phyloP scores from a whole-genome alignment of 2,329 filamentous ascomycete species.

The Chaetoscypha palmicola region DNA sequence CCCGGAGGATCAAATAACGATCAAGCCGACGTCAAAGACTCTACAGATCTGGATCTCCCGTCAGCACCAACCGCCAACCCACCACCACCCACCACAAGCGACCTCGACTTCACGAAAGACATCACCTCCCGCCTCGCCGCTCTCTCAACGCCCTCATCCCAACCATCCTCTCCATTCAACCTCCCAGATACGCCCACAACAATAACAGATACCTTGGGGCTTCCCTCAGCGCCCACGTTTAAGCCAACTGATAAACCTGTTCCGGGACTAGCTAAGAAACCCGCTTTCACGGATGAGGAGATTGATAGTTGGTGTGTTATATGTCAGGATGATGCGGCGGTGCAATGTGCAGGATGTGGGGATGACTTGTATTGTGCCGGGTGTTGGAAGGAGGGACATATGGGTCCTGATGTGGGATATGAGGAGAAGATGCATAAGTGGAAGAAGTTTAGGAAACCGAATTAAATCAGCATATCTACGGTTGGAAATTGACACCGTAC shows the following conservation, averaged over 20 bases:
- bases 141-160: conserved; percentile 9
- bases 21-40: too few relatives aligned
- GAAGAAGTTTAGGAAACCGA: conserved; percentile 46
- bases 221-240: conserved; percentile 29
- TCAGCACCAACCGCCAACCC: conserved; percentile 16
- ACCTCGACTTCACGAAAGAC: conserved; percentile 25
- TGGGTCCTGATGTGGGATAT: conserved; percentile 58
- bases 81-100: conserved; percentile 17
- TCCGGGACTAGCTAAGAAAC: conserved; percentile 15
- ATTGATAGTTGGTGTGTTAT: conserved; percentile 74
- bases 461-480: conserved; percentile 9
- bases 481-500: too few relatives aligned
- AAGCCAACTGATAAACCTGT: conserved; percentile 19
- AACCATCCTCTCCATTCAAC: background rate
- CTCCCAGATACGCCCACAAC: background rate
- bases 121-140: conserved; percentile 28
- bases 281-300: conserved; percentile 59
- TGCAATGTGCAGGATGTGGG: conserved; percentile 67
- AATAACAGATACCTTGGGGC: conserved; percentile 16
- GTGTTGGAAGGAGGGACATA: conserved; percentile 79
- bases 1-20: background rate
- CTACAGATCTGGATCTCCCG: conserved; percentile 17
- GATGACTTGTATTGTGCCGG: conserved; percentile 65
- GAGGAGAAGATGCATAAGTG: conserved; percentile 66
- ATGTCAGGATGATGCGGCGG: conserved; percentile 69